Evolutionary conservation across 768 basidiomycete genomes (phyloP), one percentile per base, ranked within the genome.

Genomic region (Lentinula guzmanii): DNA sequence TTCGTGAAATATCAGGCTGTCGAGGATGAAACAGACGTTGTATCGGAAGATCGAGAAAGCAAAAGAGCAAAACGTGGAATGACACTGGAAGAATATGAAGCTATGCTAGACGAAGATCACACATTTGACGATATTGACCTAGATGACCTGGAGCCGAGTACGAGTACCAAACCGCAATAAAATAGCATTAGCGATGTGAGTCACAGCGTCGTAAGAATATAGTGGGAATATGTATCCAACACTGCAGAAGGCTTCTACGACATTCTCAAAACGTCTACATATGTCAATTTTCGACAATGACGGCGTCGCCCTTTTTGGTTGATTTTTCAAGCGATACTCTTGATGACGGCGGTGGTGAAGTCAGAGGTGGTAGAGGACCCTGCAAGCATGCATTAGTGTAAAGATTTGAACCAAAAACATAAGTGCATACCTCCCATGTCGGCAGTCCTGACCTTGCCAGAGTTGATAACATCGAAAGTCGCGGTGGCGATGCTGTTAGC

Each of bases 401-500:
- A 57, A 52, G 51, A 48, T 54, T 45, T 52, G 52, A 21, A 28
- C 11, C 10, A 34, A 60, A 61, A 13, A 55, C 9, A 3, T 33
- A 9, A n/a, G 13, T 8, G 80, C 86, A 75, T 75, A 91, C 95
- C 95, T 62, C 91, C 91, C 90, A 98, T 92, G 69, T 99, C 96
- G 62, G 92, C 88, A 35, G 96, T 99, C 72, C 90, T 84, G 71
- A 96, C 85, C 72, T 91, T 89, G 66, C 89, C 90, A 61, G 84
- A 85, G 71, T 91, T 87, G 69, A 98, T 91, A 66, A 98, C 93
- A 66, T 90, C 87, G 75, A 98, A 96, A 9, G 93, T 94, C 46
- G 96, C 90, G 56, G 83, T 81, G 34, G 97, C 93, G 70, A 99
- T 97, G 70, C 77, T 86, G 80, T 98, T 97, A 52, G 97, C 97